Evolutionary conservation across 805 yeast species (phyloP), one percentile per base, ranked within the genome.

Genomic region (Kodamaea hsintzibuensis): DNA sequence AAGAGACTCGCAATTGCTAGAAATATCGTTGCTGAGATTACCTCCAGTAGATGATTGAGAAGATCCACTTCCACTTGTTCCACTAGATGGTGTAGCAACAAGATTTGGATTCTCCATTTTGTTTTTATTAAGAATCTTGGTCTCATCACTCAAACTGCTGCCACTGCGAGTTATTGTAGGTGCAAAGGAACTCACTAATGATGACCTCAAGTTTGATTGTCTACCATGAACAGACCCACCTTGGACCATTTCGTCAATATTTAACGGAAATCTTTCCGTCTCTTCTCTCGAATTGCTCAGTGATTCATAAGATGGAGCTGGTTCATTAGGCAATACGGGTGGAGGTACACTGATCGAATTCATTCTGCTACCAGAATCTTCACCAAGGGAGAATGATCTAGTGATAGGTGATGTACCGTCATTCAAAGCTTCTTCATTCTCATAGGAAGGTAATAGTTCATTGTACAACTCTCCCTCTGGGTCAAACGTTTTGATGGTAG

Each of bases 361-460:
- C 17, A 66, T 55, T 47, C 79, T 58, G 42, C 78, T 74, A 22
- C 78, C 60, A 2, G 72, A 72, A 46, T 71, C 76, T 4, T 78
- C 77, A 1, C 69, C 63, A 46, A 74, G 60, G 1, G 79, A 71
- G 8, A 71, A 58, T 2, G 81, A 68, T 38, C 81, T 60, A 13
- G 69, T 61, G 7, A 68, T 62, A 8, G 79, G 74, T 2, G 61
- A 57, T 10, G 66, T 42, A 1, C 67, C 64, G 57, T 84, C 82
- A 0, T 87, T 81, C 0, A 79, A 22, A 22, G 25, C 25, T 4
- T 22, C 73, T 0, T 89, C 91, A 60, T 86, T 86, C 61, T 85
- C 88, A 66, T 86, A 86, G 0, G 86, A 73, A 0, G 91, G 91
- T 22, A 83, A 72, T 16, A 63, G 68, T 35, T 72, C 73, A 1